These are phyloP conservation scores for Cyclotella kingstonii DNA, from an alignment of 108 stramenopile species.

Conservation along the genomic window DNA sequence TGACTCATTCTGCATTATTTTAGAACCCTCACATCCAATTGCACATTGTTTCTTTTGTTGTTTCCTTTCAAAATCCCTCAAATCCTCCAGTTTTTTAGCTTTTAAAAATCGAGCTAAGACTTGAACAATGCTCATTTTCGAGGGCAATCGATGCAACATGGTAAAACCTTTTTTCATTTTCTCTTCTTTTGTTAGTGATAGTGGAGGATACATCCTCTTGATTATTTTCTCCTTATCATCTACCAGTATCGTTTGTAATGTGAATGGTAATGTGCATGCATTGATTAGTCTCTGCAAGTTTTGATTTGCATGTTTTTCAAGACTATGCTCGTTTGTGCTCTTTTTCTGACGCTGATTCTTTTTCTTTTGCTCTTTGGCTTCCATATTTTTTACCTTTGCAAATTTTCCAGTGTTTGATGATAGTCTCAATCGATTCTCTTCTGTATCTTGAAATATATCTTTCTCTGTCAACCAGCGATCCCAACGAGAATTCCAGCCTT, in stretches of 20 bases:
- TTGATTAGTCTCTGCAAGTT: slow-evolving; percentile 7
- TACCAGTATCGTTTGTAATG: slow-evolving; percentile 42
- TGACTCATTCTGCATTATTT: not conserved
- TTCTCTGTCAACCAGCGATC: slow-evolving; percentile 44
- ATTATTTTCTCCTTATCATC: slow-evolving; percentile 49
- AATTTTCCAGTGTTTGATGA: slow-evolving; percentile 6
- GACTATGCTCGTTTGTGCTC: not conserved
- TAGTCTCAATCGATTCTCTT: slow-evolving; percentile 29
- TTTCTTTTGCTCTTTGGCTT: slow-evolving; percentile 17
- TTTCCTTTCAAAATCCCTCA: slow-evolving; percentile 22
- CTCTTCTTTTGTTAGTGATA: slow-evolving; percentile 2
- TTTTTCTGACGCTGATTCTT: slow-evolving; percentile 4
- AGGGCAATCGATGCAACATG: slow-evolving; percentile 36
- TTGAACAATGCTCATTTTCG: slow-evolving; percentile 6
- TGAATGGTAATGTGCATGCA: slow-evolving; percentile 42
- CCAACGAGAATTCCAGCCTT: slow-evolving; percentile 52
- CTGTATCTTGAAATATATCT: slow-evolving; percentile 38
- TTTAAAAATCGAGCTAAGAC: slow-evolving; percentile 23
- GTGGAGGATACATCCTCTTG: slow-evolving; percentile 24
- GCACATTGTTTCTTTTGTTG: slow-evolving; percentile 5
- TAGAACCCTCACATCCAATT: not conserved
- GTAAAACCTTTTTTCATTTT: slow-evolving; percentile 11
- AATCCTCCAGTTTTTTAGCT: slow-evolving; percentile 21
- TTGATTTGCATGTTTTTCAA: not conserved
- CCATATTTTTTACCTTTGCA: slow-evolving; percentile 1